Conservation (phyloP, 108 stramenopile species). For the Cyclostephanos tholiformis region DNA sequence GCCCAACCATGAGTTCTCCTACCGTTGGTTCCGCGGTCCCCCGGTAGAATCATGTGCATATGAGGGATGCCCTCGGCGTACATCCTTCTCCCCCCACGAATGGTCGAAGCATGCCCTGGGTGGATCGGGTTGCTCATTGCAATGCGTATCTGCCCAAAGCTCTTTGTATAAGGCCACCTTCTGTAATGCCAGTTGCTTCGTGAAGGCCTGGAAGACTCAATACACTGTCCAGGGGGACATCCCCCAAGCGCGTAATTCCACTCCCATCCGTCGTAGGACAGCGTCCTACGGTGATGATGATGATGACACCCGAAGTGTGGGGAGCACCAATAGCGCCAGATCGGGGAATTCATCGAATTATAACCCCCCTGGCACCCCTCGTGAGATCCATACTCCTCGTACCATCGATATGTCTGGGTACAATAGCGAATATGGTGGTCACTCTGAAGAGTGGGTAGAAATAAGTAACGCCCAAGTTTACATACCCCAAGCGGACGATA, state of each 20-base stretch:
- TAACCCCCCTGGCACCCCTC: constrained; percentile 57
- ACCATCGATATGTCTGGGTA: constrained; percentile 32
- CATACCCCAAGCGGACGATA: constrained; percentile 72
- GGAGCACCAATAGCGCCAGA: constrained; percentile 24
- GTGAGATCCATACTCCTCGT: constrained; percentile 60
- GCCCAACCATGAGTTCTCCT: constrained; percentile 82
- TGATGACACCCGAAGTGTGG: constrained; percentile 49
- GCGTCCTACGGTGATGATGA: constrained; percentile 44
- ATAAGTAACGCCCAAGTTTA: constrained; percentile 78
- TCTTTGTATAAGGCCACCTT: constrained; percentile 82
- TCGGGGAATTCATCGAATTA: constrained; percentile 32
- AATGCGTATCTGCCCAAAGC: constrained; percentile 83
- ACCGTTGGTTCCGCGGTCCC: constrained; percentile 87
- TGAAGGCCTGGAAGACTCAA: constrained; percentile 89
- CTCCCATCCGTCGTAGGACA: constrained; percentile 27
- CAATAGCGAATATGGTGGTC: constrained; percentile 43
- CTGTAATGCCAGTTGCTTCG: constrained; percentile 88
- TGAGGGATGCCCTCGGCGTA: constrained; percentile 82
- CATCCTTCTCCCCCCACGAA: constrained; percentile 88
- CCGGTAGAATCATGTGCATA: constrained; percentile 76
- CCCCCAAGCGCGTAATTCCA: constrained; percentile 29
- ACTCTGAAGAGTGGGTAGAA: constrained; percentile 76
- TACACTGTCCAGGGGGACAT: constrained; percentile 68
- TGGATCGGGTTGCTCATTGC: constrained; percentile 75
- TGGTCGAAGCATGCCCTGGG: constrained; percentile 87